Evolutionary conservation across 768 basidiomycete species (phyloP), one percentile per base, ranked within the genome.

Genomic region (Tulasnella sp.): DNA sequence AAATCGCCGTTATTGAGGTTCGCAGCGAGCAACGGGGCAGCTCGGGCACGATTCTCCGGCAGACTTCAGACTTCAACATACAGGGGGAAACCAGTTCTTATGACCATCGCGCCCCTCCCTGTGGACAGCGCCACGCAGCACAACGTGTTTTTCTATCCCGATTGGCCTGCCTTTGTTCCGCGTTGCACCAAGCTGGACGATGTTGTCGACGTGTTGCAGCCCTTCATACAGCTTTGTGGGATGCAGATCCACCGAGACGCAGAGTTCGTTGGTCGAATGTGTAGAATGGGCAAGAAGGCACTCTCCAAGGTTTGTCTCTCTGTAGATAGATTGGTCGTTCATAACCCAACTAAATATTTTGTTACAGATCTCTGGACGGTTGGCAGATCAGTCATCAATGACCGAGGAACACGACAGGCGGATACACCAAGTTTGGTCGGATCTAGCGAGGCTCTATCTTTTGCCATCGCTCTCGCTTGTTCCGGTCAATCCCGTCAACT

Each of bases 401-500:
- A 49, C 26, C 24, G 47, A 59, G 43, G 58, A 59, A 10, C 15
- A 17, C 13, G 58, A 59, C 58, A 51, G 34, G 10, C 45, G 49
- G 3, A 59, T 47, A 10, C 45, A 34, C n/a, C 58, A 71, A n/a
- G 85, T 90, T 65, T 99, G 95, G 96, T 81, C 85, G 70, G 82
- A 79, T 67, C 76, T 93, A 56, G 69, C 91, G 58, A 85, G 94
- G 3, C 68, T 79, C 19, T 87, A 88, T 68, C 76, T 98, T 41
- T 78, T 99, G 1, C 95, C 96, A 2, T 85, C 90, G 2, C 75
- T 97, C 13, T 83, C 93, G 48, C 78, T 95, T 49, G 85, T 91
- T 61, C 80, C 83, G 29, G 84, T 85, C 38, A 92, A 93, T 67
- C 86, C 91, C 5, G 86, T 91, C 23, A 89, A 86, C 70, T 88